Conservation (phyloP, 2,329 filamentous ascomycete genomes). For the Aureobasidium namibiae region DNA sequence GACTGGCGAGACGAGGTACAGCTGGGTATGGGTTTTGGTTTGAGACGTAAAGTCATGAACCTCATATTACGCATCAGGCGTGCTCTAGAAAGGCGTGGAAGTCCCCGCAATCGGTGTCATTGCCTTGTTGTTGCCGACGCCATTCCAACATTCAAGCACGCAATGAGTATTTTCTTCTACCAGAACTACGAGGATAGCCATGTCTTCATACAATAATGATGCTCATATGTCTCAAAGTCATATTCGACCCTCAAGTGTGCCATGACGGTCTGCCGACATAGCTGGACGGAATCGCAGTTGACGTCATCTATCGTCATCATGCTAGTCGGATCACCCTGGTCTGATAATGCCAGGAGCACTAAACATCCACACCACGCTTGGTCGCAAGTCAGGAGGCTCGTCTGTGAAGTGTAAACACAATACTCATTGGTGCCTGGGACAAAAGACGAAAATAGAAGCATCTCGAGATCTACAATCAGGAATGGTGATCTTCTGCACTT, state of each 20-base stretch:
- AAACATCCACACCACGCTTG: neutral
- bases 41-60: neutral
- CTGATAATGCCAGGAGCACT: neutral
- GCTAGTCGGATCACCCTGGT: neutral
- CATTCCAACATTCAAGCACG: neutral
- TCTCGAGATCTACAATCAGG: neutral
- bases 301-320: neutral
- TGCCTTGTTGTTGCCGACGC: neutral
- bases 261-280: neutral
- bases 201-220: neutral
- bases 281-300: neutral
- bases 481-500: neutral
- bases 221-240: too few species aligned
- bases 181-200: neutral
- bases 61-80: neutral
- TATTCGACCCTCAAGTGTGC: neutral
- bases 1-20: neutral
- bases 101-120: neutral
- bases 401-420: neutral
- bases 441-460: neutral
- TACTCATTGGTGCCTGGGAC: neutral
- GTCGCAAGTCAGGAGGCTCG: neutral
- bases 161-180: neutral
- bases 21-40: neutral
- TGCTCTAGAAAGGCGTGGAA: neutral